Base-by-base conservation (phyloP, 169 alveolate genomes). In the Cryptosporidium meleagridis region DNA sequence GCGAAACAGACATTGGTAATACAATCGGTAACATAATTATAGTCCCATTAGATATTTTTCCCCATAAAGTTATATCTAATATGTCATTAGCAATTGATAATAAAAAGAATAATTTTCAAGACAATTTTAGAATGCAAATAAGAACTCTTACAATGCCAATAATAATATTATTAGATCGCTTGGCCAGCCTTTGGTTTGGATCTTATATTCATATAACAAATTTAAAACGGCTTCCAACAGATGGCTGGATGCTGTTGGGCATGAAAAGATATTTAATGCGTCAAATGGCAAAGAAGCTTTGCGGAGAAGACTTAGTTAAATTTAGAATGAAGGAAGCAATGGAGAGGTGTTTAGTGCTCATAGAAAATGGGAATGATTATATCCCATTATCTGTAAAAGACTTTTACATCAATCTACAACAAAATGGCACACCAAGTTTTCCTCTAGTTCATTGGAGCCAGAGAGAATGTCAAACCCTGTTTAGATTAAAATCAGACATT, bases 161-260 rank as follows among this genome's bases (percentile, higher is more conserved):
- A n/a, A 31, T 80, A 48, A 29, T 29, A 23, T 62, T 80, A 39
- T 41, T 80, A 31, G 89, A 80, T 26, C 23, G 80, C 37, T 18
- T 80, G 16, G 89, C 89, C 18, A 80, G 89, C 48, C 70, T 80
- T 16, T 80, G 89, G 89, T 80, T 80, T 80, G 89, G 89, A 3
- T 80, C 89, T 29, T 62, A 23, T 37, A 61, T 80, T 62, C 89
- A 80, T 41, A 59, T 80, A 29, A 65, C 59, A 33, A 80, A 67
- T 39, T 59, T 21, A 68, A 51, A 62, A 80, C n/a, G 89, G 21
- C 73, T 62, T 26, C 89, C 89, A 37, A 29, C 55, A 5, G 89
- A 80, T 23, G 48, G 69, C 35, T 80, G 89, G 89, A 61, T 80
- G 33, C n/a, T 80, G 41, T 9, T 80, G 23, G 89, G 80, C 21